Conservation (phyloP, 2,329 filamentous ascomycete genomes). For the Helotiales sp. region DNA sequence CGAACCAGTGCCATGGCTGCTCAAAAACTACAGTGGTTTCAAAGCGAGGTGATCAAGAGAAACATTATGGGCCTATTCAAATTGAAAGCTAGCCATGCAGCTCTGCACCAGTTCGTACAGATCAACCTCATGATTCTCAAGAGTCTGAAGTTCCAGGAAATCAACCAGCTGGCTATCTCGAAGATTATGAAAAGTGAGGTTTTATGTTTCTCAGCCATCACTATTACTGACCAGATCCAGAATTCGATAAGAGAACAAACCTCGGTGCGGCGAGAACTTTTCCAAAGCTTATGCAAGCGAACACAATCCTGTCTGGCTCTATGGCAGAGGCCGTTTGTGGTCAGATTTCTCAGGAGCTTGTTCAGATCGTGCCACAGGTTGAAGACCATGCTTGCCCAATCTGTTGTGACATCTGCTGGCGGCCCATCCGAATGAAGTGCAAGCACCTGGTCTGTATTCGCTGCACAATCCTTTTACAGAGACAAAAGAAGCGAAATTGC, state of each 20-base stretch:
- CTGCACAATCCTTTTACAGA: conserved; percentile 81
- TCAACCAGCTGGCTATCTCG: conserved; percentile 75
- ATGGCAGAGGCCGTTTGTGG: conserved; percentile 79
- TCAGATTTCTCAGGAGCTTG: conserved; percentile 72
- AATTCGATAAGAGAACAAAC: conserved; percentile 86
- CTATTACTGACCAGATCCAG: conserved; percentile 47
- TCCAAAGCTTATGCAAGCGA: conserved; percentile 61
- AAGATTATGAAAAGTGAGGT: conserved; percentile 84
- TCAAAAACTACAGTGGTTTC: conserved; percentile 70
- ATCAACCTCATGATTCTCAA: conserved; percentile 80
- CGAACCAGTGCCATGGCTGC: conserved; percentile 69
- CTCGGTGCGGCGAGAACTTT: conserved; percentile 70
- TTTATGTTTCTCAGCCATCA: not conserved
- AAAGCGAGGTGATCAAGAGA: conserved; percentile 65
- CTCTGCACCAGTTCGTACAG: conserved; percentile 69
- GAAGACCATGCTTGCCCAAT: conserved; percentile 85
- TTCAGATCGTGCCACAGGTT: conserved; percentile 78
- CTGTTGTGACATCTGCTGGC: conserved; percentile 79
- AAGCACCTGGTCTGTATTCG: conserved; percentile 82
- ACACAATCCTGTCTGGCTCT: conserved; percentile 65
- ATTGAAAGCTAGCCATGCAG: conserved; percentile 65
- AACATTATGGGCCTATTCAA: conserved; percentile 67
- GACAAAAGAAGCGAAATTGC: conserved; percentile 69
- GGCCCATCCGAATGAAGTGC: conserved; percentile 78
- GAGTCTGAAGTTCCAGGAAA: conserved; percentile 81